Percentiles rank a stretch among this genome's conserved stretches.
These are phyloP conservation scores for Pseudocohnilembus persalinus DNA, from an alignment of 169 alveolate genomes.

Conservation along the genomic window DNA sequence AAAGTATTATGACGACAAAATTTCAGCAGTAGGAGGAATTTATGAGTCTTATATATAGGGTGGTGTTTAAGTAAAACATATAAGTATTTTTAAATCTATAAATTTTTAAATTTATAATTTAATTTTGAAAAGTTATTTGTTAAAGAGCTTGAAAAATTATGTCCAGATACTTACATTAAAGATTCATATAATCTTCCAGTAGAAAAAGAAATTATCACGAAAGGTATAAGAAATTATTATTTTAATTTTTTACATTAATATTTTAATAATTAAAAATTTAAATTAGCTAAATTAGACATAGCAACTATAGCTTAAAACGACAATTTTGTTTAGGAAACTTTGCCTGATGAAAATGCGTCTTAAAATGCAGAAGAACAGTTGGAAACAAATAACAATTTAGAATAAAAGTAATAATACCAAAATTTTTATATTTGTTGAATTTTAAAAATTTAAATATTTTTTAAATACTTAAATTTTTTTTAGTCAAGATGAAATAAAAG, in stretches of 20 bases:
- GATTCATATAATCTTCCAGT: neutral
- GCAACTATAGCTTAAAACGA: neutral
- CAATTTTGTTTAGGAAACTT: neutral
- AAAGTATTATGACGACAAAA: neutral
- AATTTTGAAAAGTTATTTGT: conserved; percentile 1
- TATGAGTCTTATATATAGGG: conserved; percentile 9
- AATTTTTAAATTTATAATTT: neutral
- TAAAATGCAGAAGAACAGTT: conserved; percentile 8
- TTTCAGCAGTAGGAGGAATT: conserved; percentile 4
- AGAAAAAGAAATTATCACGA: neutral
- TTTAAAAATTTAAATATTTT: too few relatives aligned
- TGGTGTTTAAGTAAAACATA: conserved; percentile 10
- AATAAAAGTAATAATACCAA: too few relatives aligned
- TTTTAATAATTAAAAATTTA: neutral
- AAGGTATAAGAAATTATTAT: neutral
- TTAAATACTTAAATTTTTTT: too few relatives aligned
- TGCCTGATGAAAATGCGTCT: conserved; percentile 1
- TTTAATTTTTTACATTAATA: neutral
- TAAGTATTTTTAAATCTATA: neutral
- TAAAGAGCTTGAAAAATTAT: conserved; percentile 16
- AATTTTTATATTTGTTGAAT: neutral
- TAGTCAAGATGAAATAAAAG: too few relatives aligned
- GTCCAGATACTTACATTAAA: conserved; percentile 6
- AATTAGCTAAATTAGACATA: neutral
- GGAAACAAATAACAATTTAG: too few relatives aligned